phyloP scores from a whole-genome alignment of 352 stramenopile genomes.

The Phytophthora nicotianae region DNA sequence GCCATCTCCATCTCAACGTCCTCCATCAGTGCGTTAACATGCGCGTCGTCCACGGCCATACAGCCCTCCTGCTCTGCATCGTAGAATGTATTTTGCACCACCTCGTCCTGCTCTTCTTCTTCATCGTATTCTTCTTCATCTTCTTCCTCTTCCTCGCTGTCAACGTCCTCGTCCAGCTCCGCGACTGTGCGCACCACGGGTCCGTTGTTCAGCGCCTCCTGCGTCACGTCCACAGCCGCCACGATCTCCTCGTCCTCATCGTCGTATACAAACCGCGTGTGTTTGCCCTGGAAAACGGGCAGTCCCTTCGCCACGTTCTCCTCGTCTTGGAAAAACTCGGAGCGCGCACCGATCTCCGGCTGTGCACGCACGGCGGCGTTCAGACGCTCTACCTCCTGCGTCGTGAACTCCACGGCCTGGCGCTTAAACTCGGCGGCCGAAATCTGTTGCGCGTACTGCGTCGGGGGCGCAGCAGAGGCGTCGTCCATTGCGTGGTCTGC shows the following conservation, averaged over 20 bases:
- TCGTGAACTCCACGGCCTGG: constrained; percentile 73
- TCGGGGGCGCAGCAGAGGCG: constrained; percentile 1
- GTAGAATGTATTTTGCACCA: constrained; percentile 53
- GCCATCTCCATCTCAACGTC: constrained; percentile 80
- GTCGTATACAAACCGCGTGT: constrained; percentile 85
- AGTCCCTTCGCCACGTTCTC: constrained; percentile 62
- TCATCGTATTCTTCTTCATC: constrained; percentile 43
- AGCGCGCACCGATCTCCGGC: constrained; percentile 56
- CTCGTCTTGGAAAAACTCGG: constrained; percentile 68
- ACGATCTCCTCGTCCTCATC: constrained; percentile 74
- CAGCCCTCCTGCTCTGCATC: constrained; percentile 15
- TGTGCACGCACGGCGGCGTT: constrained; percentile 62
- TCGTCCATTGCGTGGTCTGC: constrained; percentile 34
- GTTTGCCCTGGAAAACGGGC: constrained; percentile 77
- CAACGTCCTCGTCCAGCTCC: constrained; percentile 52
- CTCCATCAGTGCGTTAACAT: constrained; percentile 55
- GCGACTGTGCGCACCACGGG: constrained; percentile 67
- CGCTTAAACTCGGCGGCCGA: constrained; percentile 62
- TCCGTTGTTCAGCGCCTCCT: constrained; percentile 50
- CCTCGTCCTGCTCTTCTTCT: constrained; percentile 38
- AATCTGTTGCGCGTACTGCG: constrained; percentile 44
- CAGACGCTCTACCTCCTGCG: constrained; percentile 61
- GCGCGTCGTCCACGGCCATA: constrained; percentile 41
- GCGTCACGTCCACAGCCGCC: constrained; percentile 64
- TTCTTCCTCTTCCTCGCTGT: constrained; percentile 45